Evolutionary conservation across 306 rosid species (phyloP).

Genomic region (Malus domestica): ASM211411v1 NC_041793.1:26484001-26484500

Average conservation of each 20-base stretch:
- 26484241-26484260: not conserved
- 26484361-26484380: too few relatives aligned
- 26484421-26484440: too few relatives aligned
- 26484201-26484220: not conserved
- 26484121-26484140: too few relatives aligned
- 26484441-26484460: too few relatives aligned
- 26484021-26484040: not conserved
- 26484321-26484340: not conserved
- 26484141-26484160: not conserved
- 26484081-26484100: too few relatives aligned
- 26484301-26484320: not conserved
- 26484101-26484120: too few relatives aligned
- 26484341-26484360: too few relatives aligned
- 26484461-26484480: too few relatives aligned
- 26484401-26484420: too few relatives aligned
- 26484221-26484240: not conserved
- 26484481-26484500: too few relatives aligned
- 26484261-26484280: not conserved
- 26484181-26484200: not conserved
- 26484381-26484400: too few relatives aligned
- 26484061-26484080: too few relatives aligned
- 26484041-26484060: fast-evolving
- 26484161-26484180: fast-evolving
- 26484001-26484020: not conserved
- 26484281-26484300: not conserved